phyloP scores from a whole-genome alignment of 1,139 yeast species.

The Zygoascus sp. region DNA sequence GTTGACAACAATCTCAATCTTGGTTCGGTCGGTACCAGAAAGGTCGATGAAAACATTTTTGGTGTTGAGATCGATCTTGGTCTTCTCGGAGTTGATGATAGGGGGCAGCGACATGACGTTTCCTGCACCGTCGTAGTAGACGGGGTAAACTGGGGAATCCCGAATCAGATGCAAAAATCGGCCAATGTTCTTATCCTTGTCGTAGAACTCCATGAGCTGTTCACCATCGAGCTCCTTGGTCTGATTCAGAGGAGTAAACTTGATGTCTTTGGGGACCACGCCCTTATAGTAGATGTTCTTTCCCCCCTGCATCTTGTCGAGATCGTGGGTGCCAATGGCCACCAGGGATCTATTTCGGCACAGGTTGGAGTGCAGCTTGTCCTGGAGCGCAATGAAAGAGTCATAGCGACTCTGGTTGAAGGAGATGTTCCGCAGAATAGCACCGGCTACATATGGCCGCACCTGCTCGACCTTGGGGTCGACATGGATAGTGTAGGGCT shows the following conservation, averaged over 20 bases:
- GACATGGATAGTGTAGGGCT: conserved; percentile 56
- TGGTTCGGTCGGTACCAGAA: conserved; percentile 93
- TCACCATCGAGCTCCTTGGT: conserved; percentile 68
- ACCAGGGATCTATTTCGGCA: conserved; percentile 97
- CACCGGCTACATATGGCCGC: conserved; percentile 94
- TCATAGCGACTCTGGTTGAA: conserved; percentile 84
- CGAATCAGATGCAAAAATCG: conserved; percentile 83
- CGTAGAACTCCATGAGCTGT: conserved; percentile 84
- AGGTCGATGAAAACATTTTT: conserved; percentile 87
- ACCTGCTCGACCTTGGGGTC: conserved; percentile 65
- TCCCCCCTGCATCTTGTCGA: conserved; percentile 76
- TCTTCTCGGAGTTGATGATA: conserved; percentile 86
- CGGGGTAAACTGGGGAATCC: conserved; percentile 88
- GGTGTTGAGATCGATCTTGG: conserved; percentile 82
- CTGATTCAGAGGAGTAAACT: conserved; percentile 77
- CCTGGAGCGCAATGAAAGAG: conserved; percentile 93
- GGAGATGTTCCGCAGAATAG: conserved; percentile 75
- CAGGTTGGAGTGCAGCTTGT: conserved; percentile 88
- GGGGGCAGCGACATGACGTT: conserved; percentile 94
- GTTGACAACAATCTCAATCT: conserved; percentile 85
- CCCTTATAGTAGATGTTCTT: conserved; percentile 83
- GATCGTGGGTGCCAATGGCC: conserved; percentile 97
- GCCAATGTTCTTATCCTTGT: conserved; percentile 83
- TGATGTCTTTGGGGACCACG: conserved; percentile 69
- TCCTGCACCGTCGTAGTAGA: conserved; percentile 72